Base-by-base conservation (phyloP, 2,329 filamentous ascomycete species). In the Talaromyces marneffei region DNA sequence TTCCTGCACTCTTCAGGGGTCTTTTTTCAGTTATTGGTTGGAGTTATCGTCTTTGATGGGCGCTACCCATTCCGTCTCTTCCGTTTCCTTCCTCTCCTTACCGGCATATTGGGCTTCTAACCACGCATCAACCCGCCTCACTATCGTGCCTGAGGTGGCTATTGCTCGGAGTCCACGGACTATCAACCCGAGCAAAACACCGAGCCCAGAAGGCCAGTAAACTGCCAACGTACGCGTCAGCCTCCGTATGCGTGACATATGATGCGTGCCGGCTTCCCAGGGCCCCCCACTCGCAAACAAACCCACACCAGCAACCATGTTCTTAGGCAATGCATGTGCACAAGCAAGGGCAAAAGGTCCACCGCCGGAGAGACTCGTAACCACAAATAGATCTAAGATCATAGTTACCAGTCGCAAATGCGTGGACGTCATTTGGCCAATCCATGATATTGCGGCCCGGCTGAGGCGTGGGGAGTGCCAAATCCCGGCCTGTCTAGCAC, bases 261-360 rank as follows among this genome's bases (percentile, higher is more conserved):
- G 59, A 3, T 71, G 62, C 4, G 62, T 57, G 4, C 76, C 71
- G 7, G 71, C 72, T 9, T 65, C 67, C 73, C 74, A 79, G 2
- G 71, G 74, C 10, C 48, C 35, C n/a, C 27, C 59, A 56, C 59
- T 60, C n/a, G 59, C 59, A 60, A 60, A 60, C 29, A 60, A 33
- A 20, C 59, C 59, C 8, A 60, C 59, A 35, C 39, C 52, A 46
- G 59, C 39, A 4, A 60, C 27, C 50, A 56, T 60, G 14, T 66
- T 53, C 16, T 57, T 61, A 14, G 77, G 72, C 16, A 82, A 65
- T 3, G 64, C 62, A 44, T 73, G 70, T 12, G 79, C 73, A 64
- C 79, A 83, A 23, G 79, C 80, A 10, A 82, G 66, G 1, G 75
- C 74, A 65, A 79, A 82, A 0, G 80, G 78, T 1, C 78, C 77